phyloP scores from a whole-genome alignment of 352 stramenopile genomes.

The Ochromonadaceae sp. region DNA sequence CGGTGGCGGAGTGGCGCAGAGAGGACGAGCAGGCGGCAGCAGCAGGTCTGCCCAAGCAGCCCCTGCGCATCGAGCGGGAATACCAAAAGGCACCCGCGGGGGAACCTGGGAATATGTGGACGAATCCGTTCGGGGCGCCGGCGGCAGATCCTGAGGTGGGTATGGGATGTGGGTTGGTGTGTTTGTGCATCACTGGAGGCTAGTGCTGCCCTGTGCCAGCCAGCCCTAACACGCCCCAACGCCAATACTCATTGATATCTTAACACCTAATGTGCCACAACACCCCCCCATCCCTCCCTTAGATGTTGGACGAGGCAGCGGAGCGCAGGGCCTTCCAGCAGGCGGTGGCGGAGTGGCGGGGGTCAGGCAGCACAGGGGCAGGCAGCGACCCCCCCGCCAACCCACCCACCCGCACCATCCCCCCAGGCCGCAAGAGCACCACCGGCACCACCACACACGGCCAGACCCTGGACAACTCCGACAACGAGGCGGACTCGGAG shows the following conservation, averaged over 20 bases:
- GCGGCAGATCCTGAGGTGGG: not conserved
- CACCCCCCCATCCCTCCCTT: not conserved
- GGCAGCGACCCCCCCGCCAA: not conserved
- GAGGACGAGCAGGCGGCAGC: not conserved
- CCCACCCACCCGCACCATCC: not conserved
- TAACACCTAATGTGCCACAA: not conserved
- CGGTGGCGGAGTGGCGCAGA: conserved; percentile 35
- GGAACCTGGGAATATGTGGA: too few relatives aligned
- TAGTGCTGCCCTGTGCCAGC: not conserved
- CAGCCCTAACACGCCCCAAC: conserved; percentile 3
- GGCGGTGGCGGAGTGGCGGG: conserved; percentile 36
- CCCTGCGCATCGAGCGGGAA: too few relatives aligned
- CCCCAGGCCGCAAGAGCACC: not conserved
- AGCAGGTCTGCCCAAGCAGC: too few relatives aligned
- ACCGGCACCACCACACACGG: too few relatives aligned
- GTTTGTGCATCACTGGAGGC: not conserved
- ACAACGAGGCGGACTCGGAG: not conserved
- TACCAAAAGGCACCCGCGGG: too few relatives aligned
- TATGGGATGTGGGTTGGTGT: not conserved
- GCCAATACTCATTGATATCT: not conserved
- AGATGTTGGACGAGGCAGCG: conserved; percentile 34
- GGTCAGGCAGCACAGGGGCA: not conserved
- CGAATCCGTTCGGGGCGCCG: conserved; percentile 6
- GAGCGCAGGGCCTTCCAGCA: conserved; percentile 34
- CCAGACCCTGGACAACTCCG: too few relatives aligned